Base-by-base conservation (phyloP, 768 basidiomycete genomes). In the Phylloporus scabripes region DNA sequence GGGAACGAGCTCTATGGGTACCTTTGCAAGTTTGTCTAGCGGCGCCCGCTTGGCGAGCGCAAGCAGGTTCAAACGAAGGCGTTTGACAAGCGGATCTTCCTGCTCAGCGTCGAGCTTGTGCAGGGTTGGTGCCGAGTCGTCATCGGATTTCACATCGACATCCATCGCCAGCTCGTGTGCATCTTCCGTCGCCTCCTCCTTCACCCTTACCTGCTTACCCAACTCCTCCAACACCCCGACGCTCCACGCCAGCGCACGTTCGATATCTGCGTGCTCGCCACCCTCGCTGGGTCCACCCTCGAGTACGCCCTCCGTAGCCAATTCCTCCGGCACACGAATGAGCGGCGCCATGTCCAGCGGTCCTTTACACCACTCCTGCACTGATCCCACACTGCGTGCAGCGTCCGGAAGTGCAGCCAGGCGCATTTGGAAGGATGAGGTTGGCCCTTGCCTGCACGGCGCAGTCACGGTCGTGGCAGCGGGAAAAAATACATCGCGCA, bases 21-120 rank as follows among this genome's bases (percentile, higher is more conserved):
- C 60, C 26, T 72, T 72, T 14, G 81, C 82, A 46, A 87, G 83
- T 50, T 76, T 80, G 57, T 87, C 83, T 52, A 88, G 60, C 1
- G 88, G 88, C 9, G 86, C 86, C 6, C 86, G 77, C 60, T 88
- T 87, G 49, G 85, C 83, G 29, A 91, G 72, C 2, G 87, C 86
- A 23, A 91, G 74, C 24, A 91, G 70, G 60, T 87, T 89, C 54
- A 90, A 70, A 33, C 87, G 76, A 42, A 89, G 69, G 46, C 81
- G 76, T 46, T 77, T 75, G 58, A 82, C 42, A 15, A 70, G 55
- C 2, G 76, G 71, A 48, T 83, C 78, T 60, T 84, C 83, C 17
- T 53, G 56, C 34, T 41, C 43, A 29, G 55, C 14, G 5, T 46
- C 55, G 11, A 12, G 1, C 17, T 48, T 33, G 24, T 43, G 24